Percentiles rank a stretch among this genome's conserved stretches.
Evolutionary conservation across 306 rosid genomes (phyloP).

Genomic region (Vigna hirtella): DNA sequence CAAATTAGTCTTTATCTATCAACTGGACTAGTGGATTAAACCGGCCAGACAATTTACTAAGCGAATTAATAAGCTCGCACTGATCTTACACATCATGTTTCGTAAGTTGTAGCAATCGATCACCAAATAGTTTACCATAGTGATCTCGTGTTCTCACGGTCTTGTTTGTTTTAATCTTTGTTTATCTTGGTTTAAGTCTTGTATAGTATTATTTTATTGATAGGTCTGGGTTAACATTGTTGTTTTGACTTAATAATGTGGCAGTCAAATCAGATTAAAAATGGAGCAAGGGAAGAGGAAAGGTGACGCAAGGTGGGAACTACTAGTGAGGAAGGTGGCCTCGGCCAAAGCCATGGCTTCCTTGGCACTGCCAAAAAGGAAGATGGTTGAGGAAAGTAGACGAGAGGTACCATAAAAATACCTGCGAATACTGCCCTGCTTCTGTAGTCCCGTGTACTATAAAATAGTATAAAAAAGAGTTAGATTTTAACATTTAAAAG

Average conservation of each 20-base stretch:
- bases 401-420: not conserved
- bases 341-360: slow-evolving; percentile 75
- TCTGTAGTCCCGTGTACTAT: no score
- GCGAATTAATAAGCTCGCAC: slow-evolving; percentile 2
- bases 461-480: no score
- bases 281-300: slow-evolving; percentile 53
- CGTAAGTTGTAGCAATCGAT: not conserved
- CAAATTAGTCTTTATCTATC: not conserved
- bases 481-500: no score
- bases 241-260: slow-evolving; percentile 34
- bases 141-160: slow-evolving; percentile 12
- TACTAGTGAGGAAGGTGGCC: slow-evolving; percentile 76
- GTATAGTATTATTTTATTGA: not conserved
- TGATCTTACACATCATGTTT: slow-evolving; percentile 7
- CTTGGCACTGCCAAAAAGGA: slow-evolving; percentile 59
- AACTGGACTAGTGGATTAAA: not conserved
- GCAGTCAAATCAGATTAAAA: slow-evolving; percentile 69
- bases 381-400: slow-evolving; percentile 41
- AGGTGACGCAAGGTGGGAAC: slow-evolving; percentile 71
- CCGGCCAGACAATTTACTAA: not conserved
- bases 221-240: not conserved
- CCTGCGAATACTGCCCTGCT: not conserved
- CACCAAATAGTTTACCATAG: not conserved
- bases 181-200: not conserved
- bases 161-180: not conserved